Conservation (phyloP, 1,139 yeast species). For the Taphrina populina region DNA sequence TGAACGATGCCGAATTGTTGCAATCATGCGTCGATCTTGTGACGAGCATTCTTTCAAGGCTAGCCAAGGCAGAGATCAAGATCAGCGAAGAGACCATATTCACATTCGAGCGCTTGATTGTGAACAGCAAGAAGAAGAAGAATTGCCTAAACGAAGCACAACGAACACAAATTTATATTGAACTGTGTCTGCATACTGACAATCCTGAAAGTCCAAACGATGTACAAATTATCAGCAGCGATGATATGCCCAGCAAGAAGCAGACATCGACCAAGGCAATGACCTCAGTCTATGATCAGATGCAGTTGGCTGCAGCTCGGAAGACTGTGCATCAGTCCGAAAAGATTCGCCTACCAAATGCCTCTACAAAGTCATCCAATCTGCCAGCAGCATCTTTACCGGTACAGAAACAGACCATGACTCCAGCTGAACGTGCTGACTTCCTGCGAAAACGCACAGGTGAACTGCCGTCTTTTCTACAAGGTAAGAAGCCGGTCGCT, state of each 20-base stretch:
- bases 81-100: conserved; percentile 55
- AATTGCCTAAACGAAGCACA: conserved; percentile 46
- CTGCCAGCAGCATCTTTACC: background rate
- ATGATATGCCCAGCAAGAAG: background rate
- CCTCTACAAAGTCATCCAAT: conserved; percentile 2
- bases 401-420: background rate
- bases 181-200: conserved; percentile 36
- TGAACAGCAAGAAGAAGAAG: conserved; percentile 63
- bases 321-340: conserved; percentile 3
- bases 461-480: conserved; percentile 18
- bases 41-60: conserved; percentile 59
- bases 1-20: conserved; percentile 73
- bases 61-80: conserved; percentile 53
- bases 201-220: conserved; percentile 24
- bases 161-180: conserved; percentile 39
- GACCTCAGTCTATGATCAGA: conserved; percentile 24
- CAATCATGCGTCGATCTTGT: conserved; percentile 63
- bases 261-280: background rate
- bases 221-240: background rate
- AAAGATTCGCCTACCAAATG: conserved; percentile 7
- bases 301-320: conserved; percentile 11
- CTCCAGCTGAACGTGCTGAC: conserved; percentile 25
- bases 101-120: conserved; percentile 61
- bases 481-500: conserved; percentile 17
- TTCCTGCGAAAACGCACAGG: conserved; percentile 21